Evolutionary conservation across 176 grass and related monocot species (phyloP).

Genomic region (Oryza punctata): DNA sequence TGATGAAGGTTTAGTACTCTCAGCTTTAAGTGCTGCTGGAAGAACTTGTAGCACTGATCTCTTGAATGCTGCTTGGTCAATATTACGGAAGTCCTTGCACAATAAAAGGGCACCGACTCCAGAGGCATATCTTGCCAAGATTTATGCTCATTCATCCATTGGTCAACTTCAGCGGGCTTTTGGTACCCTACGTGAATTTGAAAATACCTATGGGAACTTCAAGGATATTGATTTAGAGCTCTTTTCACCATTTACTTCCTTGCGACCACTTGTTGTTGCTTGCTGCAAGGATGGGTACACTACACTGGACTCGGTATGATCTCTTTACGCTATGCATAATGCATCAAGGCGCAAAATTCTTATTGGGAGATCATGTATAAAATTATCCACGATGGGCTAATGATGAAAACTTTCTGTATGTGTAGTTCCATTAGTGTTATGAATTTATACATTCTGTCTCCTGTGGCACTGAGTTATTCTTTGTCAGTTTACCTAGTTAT

Average conservation of each 20-base stretch:
- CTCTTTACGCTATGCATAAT: slow-evolving; percentile 21
- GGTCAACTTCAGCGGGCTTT: slow-evolving; percentile 89
- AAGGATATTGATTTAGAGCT: slow-evolving; percentile 69
- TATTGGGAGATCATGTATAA: neutral
- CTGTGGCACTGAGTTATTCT: neutral
- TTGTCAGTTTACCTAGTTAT: neutral
- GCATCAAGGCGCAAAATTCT: slow-evolving; percentile 13
- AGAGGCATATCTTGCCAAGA: slow-evolving; percentile 88
- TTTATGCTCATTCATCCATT: slow-evolving; percentile 85
- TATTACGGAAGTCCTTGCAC: slow-evolving; percentile 68
- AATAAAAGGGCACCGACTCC: slow-evolving; percentile 76
- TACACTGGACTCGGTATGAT: slow-evolving; percentile 77
- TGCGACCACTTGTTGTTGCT: slow-evolving; percentile 83
- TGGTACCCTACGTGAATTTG: slow-evolving; percentile 76
- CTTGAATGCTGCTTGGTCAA: slow-evolving; percentile 77
- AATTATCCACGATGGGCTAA: neutral
- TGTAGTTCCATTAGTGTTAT: neutral
- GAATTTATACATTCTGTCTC: neutral
- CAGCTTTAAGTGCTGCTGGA: slow-evolving; percentile 71
- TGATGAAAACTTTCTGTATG: neutral
- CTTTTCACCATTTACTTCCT: slow-evolving; percentile 91
- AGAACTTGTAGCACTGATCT: slow-evolving; percentile 68
- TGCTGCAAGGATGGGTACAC: slow-evolving; percentile 87
- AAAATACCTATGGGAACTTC: slow-evolving; percentile 77
- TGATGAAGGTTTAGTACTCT: slow-evolving; percentile 80